phyloP scores from a whole-genome alignment of 2,329 filamentous ascomycete genomes.

The Calonectria ilicicola region DNA sequence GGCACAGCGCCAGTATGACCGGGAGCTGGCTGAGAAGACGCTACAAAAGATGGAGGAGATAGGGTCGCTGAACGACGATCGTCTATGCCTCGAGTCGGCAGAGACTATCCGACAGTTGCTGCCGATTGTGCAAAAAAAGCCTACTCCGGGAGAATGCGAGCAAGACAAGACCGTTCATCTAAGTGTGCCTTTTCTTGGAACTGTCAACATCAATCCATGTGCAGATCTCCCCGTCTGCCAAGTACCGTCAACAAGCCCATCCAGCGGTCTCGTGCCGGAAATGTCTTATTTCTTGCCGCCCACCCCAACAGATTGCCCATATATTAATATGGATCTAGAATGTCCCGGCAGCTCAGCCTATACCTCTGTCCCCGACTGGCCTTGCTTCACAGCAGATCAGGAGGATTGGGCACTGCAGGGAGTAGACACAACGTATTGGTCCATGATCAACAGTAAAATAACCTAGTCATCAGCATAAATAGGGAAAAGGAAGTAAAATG shows the following conservation, averaged over 20 bases:
- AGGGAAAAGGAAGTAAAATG: neutral
- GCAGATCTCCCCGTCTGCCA: constrained; percentile 16
- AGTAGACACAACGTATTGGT: constrained; percentile 53
- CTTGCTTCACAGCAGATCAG: constrained; percentile 45
- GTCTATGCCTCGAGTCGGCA: constrained; percentile 55
- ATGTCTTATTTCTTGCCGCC: neutral
- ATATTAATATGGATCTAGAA: constrained; percentile 9
- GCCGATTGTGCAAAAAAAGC: constrained; percentile 52
- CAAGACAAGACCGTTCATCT: constrained; percentile 49
- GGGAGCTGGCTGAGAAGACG: constrained; percentile 50
- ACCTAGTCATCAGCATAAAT: neutral
- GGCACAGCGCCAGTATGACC: constrained; percentile 45
- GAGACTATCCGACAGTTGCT: constrained; percentile 57
- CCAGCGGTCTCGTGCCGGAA: neutral
- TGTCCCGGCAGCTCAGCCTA: constrained; percentile 19
- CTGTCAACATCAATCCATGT: constrained; percentile 54
- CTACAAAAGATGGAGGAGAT: constrained; percentile 54
- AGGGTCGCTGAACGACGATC: constrained; percentile 53
- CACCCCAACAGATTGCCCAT: neutral
- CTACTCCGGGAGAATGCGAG: constrained; percentile 21
- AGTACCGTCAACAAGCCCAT: constrained; percentile 25
- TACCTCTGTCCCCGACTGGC: constrained; percentile 32
- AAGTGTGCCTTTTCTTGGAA: constrained; percentile 60
- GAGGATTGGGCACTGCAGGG: constrained; percentile 56
- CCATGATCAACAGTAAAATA: constrained; percentile 44